These are phyloP conservation scores for Alternaria infectoria DNA, from an alignment of 2,329 filamentous ascomycete species.

Conservation along the genomic window DNA sequence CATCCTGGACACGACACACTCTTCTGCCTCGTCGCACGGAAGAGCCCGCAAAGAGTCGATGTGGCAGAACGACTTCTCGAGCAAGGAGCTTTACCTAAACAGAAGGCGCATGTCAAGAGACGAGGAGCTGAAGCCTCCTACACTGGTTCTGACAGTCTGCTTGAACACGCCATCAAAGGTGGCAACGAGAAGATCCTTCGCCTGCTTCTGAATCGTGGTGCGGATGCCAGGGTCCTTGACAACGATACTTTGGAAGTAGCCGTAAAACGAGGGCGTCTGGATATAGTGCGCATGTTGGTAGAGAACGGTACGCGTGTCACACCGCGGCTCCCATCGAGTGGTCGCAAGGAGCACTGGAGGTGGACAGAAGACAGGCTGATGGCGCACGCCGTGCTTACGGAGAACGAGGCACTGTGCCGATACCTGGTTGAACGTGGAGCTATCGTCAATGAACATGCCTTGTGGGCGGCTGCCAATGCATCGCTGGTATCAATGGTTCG, in stretches of 20 bases:
- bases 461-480: not conserved
- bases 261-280: not conserved
- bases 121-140: too few species aligned
- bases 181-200: slow-evolving; percentile 5
- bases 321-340: not conserved
- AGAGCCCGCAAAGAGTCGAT: slow-evolving; percentile 3
- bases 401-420: not conserved
- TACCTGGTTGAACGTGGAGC: not conserved
- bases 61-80: slow-evolving; percentile 1
- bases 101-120: not conserved
- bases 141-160: not conserved
- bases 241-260: not conserved
- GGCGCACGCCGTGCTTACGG: not conserved
- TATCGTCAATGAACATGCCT: not conserved
- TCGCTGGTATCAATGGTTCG: not conserved
- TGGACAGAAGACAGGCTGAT: not conserved
- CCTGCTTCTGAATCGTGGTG: slow-evolving; percentile 5
- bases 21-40: not conserved
- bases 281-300: slow-evolving; percentile 11
- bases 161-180: slow-evolving; percentile 4
- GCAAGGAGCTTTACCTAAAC: not conserved
- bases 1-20: not conserved
- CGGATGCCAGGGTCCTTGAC: not conserved
- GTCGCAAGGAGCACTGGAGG: not conserved
- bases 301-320: slow-evolving; percentile 2